Conservation (phyloP, 148 eudicot genomes). For the Rhododendron williamsianum region DNA sequence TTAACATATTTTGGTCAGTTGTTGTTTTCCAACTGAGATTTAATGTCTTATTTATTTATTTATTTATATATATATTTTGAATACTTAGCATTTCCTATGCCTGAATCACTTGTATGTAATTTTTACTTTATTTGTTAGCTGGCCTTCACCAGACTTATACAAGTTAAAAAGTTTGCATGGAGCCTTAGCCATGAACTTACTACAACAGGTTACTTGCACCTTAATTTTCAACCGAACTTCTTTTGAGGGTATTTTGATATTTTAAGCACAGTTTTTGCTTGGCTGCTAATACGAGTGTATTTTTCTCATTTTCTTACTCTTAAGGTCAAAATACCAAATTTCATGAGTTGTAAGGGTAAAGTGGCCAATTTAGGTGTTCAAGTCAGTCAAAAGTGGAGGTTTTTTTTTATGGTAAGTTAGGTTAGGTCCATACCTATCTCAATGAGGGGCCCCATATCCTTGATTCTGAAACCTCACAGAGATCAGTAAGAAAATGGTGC, state of each 20-base stretch:
- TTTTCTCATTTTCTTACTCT: background rate
- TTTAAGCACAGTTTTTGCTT: background rate
- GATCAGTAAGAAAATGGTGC: background rate
- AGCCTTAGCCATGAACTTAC: background rate
- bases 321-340: background rate
- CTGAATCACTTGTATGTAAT: background rate
- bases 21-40: too few relatives aligned
- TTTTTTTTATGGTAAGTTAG: background rate
- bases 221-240: background rate
- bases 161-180: background rate
- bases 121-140: background rate
- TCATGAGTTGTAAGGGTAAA: background rate
- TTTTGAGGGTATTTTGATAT: background rate
- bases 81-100: background rate
- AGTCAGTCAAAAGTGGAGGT: background rate
- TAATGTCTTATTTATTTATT: too few relatives aligned
- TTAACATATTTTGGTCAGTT: too few relatives aligned
- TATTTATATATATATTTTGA: background rate
- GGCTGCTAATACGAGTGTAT: background rate
- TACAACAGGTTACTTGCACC: background rate
- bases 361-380: background rate
- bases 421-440: background rate
- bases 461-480: background rate
- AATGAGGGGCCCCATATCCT: background rate
- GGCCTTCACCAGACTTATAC: background rate